Conservation (phyloP, 1,284 basidiomycete genomes). For the Tylopilus orsonianus region DNA sequence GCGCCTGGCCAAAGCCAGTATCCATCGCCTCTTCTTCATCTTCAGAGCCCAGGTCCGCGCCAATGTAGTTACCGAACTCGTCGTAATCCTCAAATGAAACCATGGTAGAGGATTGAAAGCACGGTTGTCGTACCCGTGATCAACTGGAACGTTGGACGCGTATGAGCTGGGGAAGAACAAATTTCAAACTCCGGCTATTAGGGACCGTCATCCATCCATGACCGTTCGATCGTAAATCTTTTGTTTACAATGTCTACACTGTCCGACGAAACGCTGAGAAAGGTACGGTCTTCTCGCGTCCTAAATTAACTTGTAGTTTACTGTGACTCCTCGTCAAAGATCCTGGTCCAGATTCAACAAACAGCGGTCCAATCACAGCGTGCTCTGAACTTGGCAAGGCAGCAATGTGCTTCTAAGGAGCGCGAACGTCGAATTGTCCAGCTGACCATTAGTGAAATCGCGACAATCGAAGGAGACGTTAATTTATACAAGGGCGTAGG, state of each 20-base stretch:
- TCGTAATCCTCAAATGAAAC: slow-evolving; percentile 85
- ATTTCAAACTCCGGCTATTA: slow-evolving; percentile 37
- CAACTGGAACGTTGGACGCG: slow-evolving; percentile 20
- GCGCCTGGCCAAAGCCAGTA: slow-evolving; percentile 43
- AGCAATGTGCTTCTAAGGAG: slow-evolving; percentile 78
- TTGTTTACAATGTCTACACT: slow-evolving; percentile 46
- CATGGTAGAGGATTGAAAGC: slow-evolving; percentile 42
- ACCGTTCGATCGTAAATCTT: slow-evolving; percentile 6
- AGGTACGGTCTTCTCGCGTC: slow-evolving; percentile 45
- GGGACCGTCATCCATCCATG: slow-evolving; percentile 9
- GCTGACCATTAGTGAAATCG: slow-evolving; percentile 79
- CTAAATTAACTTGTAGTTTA: slow-evolving; percentile 8
- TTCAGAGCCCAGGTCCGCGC: slow-evolving; percentile 88
- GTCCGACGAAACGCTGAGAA: slow-evolving; percentile 84
- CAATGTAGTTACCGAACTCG: slow-evolving; percentile 96
- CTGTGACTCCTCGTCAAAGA: slow-evolving; percentile 48
- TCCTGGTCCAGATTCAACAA: slow-evolving; percentile 86
- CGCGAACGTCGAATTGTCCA: slow-evolving; percentile 86
- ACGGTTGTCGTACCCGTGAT: slow-evolving; percentile 8
- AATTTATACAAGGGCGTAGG: slow-evolving; percentile 89
- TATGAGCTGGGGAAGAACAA: slow-evolving; percentile 21
- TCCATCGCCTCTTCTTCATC: slow-evolving; percentile 65
- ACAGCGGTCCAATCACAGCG: slow-evolving; percentile 81
- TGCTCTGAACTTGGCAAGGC: slow-evolving; percentile 65
- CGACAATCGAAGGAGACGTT: slow-evolving; percentile 60